These are phyloP conservation scores for Guyanaporus albipodus DNA, from an alignment of 768 basidiomycete genomes.

Conservation along the genomic window DNA sequence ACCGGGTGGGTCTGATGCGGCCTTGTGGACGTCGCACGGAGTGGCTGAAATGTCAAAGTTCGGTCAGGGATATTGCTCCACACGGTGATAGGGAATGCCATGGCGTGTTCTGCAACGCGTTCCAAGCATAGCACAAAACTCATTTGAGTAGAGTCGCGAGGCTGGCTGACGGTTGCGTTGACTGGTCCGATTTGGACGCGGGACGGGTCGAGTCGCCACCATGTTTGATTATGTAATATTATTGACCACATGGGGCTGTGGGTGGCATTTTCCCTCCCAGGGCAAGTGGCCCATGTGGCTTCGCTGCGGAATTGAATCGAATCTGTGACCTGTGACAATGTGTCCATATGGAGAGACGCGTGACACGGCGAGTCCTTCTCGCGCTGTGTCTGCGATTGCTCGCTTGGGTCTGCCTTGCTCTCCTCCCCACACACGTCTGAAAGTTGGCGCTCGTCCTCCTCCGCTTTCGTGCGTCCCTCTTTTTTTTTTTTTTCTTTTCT, in stretches of 20 bases:
- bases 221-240: too few species aligned
- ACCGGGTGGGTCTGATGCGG: too few species aligned
- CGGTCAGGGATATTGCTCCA: too few species aligned
- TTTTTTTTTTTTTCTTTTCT: constrained; percentile 3
- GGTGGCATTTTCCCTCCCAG: neutral
- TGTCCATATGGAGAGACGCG: too few species aligned
- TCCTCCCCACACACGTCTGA: constrained; percentile 23
- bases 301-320: constrained; percentile 10
- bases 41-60: too few species aligned
- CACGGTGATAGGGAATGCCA: too few species aligned
- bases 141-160: too few species aligned
- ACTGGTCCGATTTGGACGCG: neutral
- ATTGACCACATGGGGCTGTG: neutral
- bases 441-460: constrained; percentile 12
- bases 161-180: too few species aligned
- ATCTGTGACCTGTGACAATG: constrained; percentile 10
- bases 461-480: constrained; percentile 14
- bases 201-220: neutral
- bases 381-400: constrained; percentile 11
- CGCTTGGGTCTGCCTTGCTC: constrained; percentile 22
- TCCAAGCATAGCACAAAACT: too few species aligned
- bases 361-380: constrained; percentile 3
- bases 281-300: too few species aligned
- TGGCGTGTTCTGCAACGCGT: too few species aligned
- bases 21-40: too few species aligned